phyloP scores from a whole-genome alignment of 768 basidiomycete genomes.

The Pleurotus djamor region DNA sequence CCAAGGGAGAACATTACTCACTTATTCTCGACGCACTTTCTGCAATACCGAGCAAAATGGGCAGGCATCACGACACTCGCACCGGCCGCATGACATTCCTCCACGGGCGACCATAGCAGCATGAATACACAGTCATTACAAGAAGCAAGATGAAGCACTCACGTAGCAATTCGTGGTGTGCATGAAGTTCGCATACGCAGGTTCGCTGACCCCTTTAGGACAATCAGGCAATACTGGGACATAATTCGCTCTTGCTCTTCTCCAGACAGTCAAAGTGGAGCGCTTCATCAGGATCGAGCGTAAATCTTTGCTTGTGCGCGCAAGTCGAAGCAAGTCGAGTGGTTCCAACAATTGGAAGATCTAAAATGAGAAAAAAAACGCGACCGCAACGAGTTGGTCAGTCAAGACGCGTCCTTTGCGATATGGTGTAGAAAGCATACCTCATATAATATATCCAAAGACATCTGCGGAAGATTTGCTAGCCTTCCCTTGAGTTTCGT shows the following conservation, averaged over 20 bases:
- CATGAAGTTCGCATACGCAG: constrained; percentile 2
- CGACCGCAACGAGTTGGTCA: too few relatives aligned
- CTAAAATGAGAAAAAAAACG: neutral
- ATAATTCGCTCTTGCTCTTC: neutral
- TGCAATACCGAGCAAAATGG: neutral
- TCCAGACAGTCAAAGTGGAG: constrained; percentile 5
- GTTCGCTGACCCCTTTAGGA: neutral
- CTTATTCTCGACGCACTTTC: neutral
- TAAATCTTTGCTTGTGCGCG: constrained; percentile 1
- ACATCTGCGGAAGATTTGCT: neutral
- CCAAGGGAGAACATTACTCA: neutral
- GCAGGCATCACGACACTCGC: neutral
- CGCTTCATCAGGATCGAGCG: neutral
- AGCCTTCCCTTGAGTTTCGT: neutral
- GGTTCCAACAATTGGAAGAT: neutral
- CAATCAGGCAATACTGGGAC: neutral
- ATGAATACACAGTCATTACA: neutral
- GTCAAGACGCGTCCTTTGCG: too few relatives aligned
- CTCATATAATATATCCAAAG: neutral
- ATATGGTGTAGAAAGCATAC: neutral
- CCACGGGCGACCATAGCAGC: neutral
- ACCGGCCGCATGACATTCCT: constrained; percentile 9
- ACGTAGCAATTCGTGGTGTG: constrained; percentile 2
- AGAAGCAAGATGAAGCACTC: neutral
- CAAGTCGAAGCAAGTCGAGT: neutral